Percentiles rank a stretch among this genome's conserved stretches.
Conservation (phyloP, 2,329 filamentous ascomycete genomes). For the Fusarium staphyleae region DNA sequence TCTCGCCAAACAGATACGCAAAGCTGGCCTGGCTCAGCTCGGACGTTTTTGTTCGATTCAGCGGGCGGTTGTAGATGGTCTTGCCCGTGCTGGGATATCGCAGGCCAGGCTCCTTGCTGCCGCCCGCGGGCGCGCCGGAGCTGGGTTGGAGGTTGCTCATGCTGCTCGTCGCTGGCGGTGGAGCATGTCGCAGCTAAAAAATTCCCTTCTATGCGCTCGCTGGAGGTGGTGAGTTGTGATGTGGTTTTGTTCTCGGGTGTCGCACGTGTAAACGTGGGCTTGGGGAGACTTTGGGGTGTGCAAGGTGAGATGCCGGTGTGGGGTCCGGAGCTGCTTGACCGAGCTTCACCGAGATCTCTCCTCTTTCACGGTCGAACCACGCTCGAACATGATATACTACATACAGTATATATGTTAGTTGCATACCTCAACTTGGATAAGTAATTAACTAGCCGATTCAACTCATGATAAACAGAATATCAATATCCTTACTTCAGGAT, state of each 20-base stretch:
- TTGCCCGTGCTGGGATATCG: slow-evolving; percentile 93
- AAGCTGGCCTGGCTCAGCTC: slow-evolving; percentile 94
- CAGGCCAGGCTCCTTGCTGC: slow-evolving; percentile 65
- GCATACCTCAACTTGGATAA: too few relatives aligned
- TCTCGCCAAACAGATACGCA: slow-evolving; percentile 94
- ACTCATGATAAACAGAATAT: neutral
- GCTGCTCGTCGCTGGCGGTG: slow-evolving; percentile 20
- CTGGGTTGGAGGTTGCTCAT: slow-evolving; percentile 62
- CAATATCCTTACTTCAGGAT: neutral
- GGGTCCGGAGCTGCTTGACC: slow-evolving; percentile 36
- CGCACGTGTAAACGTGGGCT: slow-evolving; percentile 35
- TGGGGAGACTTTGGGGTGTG: slow-evolving; percentile 11
- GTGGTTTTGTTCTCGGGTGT: slow-evolving; percentile 7
- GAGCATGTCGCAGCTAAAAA: slow-evolving; percentile 28
- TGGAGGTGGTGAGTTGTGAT: neutral
- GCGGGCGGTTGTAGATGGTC: slow-evolving; percentile 95
- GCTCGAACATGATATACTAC: too few relatives aligned
- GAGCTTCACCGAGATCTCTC: slow-evolving; percentile 31
- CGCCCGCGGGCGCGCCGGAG: slow-evolving; percentile 52
- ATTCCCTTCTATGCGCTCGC: too few relatives aligned
- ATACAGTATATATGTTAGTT: too few relatives aligned
- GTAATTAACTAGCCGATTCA: too few relatives aligned
- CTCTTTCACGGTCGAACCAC: too few relatives aligned
- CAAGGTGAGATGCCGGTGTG: slow-evolving; percentile 31
- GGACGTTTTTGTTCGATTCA: slow-evolving; percentile 86